Conservation (phyloP, 2,329 filamentous ascomycete species). For the Verticillium albo-atrum region DNA sequence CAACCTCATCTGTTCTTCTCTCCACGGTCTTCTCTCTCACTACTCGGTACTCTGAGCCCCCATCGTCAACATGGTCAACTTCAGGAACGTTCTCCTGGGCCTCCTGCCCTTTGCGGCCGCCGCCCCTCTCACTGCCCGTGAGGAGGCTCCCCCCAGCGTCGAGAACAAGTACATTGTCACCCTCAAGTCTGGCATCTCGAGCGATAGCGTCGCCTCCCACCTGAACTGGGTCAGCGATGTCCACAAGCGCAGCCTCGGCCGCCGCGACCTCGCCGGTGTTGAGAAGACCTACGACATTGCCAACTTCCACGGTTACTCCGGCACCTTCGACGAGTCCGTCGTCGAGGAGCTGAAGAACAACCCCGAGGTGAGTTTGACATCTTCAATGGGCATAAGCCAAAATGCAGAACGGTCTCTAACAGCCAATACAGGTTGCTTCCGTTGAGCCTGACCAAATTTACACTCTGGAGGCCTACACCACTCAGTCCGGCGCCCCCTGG, state of each 20-base stretch:
- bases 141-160: neutral
- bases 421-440: neutral
- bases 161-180: slow-evolving; percentile 39
- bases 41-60: neutral
- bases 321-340: slow-evolving; percentile 33
- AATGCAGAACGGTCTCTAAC: neutral
- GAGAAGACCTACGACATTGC: slow-evolving; percentile 17
- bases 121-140: neutral
- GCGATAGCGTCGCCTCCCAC: slow-evolving; percentile 23
- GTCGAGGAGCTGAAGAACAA: slow-evolving; percentile 32
- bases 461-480: slow-evolving; percentile 12
- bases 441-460: slow-evolving; percentile 5
- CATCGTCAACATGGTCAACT: neutral
- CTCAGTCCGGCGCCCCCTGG: slow-evolving; percentile 32
- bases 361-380: slow-evolving; percentile 28
- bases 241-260: slow-evolving; percentile 25
- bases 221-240: slow-evolving; percentile 20
- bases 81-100: slow-evolving; percentile 1
- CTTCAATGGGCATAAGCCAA: neutral
- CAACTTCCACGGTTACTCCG: slow-evolving; percentile 35
- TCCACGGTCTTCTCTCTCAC: neutral
- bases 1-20: neutral
- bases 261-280: slow-evolving; percentile 26
- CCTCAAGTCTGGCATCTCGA: slow-evolving; percentile 29
- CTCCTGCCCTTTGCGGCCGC: neutral